Evolutionary conservation across 108 stramenopile genomes (phyloP).

Genomic region (Stephanodiscus triporus): DNA sequence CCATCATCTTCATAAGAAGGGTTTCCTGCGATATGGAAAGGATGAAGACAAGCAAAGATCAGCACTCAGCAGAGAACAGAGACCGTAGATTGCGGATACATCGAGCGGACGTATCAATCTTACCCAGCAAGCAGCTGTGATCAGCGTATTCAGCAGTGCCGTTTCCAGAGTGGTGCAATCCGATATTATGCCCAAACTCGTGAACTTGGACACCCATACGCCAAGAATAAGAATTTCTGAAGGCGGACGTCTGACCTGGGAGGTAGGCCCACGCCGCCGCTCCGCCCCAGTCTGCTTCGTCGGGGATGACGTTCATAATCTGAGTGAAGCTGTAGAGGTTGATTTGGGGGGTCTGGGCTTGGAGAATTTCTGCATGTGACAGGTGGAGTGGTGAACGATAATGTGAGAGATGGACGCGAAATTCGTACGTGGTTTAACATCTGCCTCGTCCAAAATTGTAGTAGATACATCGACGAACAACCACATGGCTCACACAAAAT

Average conservation of each 20-base stretch:
- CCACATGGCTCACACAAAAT: neutral
- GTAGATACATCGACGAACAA: neutral
- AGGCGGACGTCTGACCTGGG: neutral
- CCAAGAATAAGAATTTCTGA: neutral
- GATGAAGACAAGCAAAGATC: neutral
- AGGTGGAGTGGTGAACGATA: neutral
- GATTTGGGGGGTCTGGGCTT: neutral
- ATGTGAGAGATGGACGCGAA: neutral
- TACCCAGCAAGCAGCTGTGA: neutral
- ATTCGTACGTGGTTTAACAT: neutral
- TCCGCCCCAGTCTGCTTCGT: neutral
- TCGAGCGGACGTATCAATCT: neutral
- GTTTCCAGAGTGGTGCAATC: slow-evolving; percentile 23
- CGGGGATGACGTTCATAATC: neutral
- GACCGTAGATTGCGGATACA: neutral
- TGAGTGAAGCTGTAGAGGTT: neutral
- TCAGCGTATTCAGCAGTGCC: slow-evolving; percentile 10
- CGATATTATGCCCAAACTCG: slow-evolving; percentile 32
- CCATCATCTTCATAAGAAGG: neutral
- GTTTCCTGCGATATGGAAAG: neutral
- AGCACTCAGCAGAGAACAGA: neutral
- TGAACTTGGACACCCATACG: slow-evolving; percentile 11
- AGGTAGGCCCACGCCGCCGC: neutral
- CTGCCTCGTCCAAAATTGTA: neutral
- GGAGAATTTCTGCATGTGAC: neutral